These are phyloP conservation scores for Cystobasidium tubakii DNA, from an alignment of 768 basidiomycete species.

Conservation along the genomic window DNA sequence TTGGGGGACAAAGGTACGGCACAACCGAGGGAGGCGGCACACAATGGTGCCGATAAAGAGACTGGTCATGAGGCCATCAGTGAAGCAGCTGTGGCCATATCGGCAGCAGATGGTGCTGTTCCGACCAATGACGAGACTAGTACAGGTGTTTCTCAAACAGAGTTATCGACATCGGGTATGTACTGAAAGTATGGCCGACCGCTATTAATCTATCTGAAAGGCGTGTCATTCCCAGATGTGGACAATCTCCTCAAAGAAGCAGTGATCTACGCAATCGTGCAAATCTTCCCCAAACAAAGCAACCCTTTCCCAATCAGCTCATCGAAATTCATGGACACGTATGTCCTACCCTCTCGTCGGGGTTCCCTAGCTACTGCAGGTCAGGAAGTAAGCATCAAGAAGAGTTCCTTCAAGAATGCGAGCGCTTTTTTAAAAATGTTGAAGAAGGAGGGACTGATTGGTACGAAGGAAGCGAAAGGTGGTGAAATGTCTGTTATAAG, in stretches of 20 bases:
- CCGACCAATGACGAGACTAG: background rate
- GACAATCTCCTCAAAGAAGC: slow-evolving; percentile 22
- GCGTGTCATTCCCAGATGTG: no score
- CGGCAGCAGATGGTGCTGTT: background rate
- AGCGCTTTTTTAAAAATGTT: slow-evolving; percentile 25
- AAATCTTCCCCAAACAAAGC: background rate
- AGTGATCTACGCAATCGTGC: slow-evolving; percentile 15
- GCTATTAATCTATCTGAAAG: no score
- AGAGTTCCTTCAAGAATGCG: slow-evolving; percentile 31
- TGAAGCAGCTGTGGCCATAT: background rate
- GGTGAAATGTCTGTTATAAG: slow-evolving; percentile 22
- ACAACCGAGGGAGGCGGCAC: background rate
- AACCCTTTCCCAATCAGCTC: slow-evolving; percentile 6
- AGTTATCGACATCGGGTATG: background rate
- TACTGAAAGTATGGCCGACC: no score
- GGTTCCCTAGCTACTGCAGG: background rate
- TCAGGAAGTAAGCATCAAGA: slow-evolving; percentile 17
- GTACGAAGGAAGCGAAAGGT: slow-evolving; percentile 26
- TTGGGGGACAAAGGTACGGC: slow-evolving; percentile 10
- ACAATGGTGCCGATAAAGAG: background rate
- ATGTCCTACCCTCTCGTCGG: slow-evolving; percentile 24
- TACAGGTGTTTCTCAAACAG: background rate
- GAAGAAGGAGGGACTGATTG: slow-evolving; percentile 30
- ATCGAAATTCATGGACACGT: slow-evolving; percentile 30
- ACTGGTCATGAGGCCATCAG: no score